Percentiles rank a stretch among this genome's conserved stretches.
Evolutionary conservation across 129 eudicot genomes (phyloP).

Genomic region (Flaveria bidentis): DNA sequence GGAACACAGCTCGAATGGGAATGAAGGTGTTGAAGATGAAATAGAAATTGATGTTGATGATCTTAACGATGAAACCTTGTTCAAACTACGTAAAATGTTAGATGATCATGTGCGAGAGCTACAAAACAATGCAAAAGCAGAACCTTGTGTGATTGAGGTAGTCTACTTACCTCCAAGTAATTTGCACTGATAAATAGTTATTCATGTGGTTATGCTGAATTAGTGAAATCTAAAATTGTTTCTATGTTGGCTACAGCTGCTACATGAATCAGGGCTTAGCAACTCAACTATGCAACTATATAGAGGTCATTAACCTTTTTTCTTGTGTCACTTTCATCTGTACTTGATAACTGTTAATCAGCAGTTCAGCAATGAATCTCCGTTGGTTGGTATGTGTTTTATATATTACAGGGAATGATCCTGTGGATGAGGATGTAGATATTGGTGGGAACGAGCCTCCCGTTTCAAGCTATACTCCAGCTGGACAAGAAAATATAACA

Average conservation of each 20-base stretch:
- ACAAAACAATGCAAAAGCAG: slow-evolving; percentile 46
- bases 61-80: slow-evolving; percentile 57
- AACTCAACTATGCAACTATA: slow-evolving; percentile 76
- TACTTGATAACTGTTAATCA: slow-evolving; percentile 5
- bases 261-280: slow-evolving; percentile 81
- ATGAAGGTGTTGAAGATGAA: slow-evolving; percentile 69
- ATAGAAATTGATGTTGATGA: slow-evolving; percentile 81
- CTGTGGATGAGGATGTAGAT: slow-evolving; percentile 60
- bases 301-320: slow-evolving; percentile 49
- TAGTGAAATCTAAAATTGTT: slow-evolving; percentile 3
- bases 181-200: background rate
- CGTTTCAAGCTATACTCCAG: slow-evolving; percentile 65
- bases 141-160: slow-evolving; percentile 85
- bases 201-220: background rate
- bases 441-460: slow-evolving; percentile 82
- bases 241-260: slow-evolving; percentile 49
- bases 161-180: background rate
- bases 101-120: slow-evolving; percentile 57
- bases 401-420: slow-evolving; percentile 48
- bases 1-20: slow-evolving; percentile 52
- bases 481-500: slow-evolving; percentile 46
- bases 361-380: slow-evolving; percentile 20
- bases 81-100: slow-evolving; percentile 55
- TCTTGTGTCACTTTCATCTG: background rate
- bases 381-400: slow-evolving; percentile 9